Base-by-base conservation (phyloP, 768 basidiomycete species). In the Collybia sordida region DNA sequence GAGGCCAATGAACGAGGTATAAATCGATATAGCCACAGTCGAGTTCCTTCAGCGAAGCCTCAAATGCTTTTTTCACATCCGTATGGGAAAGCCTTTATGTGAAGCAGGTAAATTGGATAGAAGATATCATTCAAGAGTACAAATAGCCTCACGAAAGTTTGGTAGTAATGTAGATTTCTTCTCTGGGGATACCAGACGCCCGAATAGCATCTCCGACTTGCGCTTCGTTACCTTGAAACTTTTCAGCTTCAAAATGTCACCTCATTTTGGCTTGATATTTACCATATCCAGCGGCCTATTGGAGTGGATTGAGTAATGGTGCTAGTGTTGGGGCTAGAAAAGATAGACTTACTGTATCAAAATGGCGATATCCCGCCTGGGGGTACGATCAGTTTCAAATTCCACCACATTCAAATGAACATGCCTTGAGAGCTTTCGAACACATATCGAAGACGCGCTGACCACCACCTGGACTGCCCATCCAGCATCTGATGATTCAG, bases 131-230 rank as follows among this genome's bases (percentile, higher is more conserved):
- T 14, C 18, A 28, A 9, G 34, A n/a, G n/a, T n/a, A n/a, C n/a
- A n/a, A 27, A 4, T 41, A 14, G 17, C 36, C 66, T 31, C 46
- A 73, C 72, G 64, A 59, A 25, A 80, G 62, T 54, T 82, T 82
- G 15, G 80, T 81, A 5, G 77, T 78, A 9, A 82, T 55, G 59
- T 72, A 81, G 34, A 81, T 64, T 24, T 77, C 68, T 19, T 61
- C 62, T 37, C 78, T 68, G 4, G 77, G 71, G n/a, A 79, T 63
- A 1, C 69, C 70, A 21, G 74, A 76, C 17, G 69, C 74, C 11
- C 71, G 64, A 37, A 83, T 70, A 2, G 74, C 79, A 24, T 59
- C 57, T 4, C 80, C 77, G 19, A 80, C 78, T 9, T 60, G 53
- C 53, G 69, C 59, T 58, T 82, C 81, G 49, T 77, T 82, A 1